These are phyloP conservation scores for Capsicum chinense DNA, from an alignment of 257 asterid species.

Conservation along the genomic window DNA sequence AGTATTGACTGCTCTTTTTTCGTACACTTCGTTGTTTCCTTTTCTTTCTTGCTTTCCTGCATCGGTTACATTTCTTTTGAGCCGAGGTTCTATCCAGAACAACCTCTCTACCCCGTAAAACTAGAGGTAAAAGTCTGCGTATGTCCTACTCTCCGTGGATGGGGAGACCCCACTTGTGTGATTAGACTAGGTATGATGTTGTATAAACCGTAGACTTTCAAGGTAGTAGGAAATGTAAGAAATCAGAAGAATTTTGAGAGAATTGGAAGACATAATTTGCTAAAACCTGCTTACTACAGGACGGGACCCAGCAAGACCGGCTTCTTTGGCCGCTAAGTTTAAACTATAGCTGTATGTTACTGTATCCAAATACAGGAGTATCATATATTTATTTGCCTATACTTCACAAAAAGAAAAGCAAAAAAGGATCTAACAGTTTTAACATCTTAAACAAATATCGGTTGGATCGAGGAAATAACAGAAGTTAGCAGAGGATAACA, in stretches of 20 bases:
- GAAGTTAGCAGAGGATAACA: background rate
- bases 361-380: background rate
- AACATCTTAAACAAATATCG: constrained; percentile 8
- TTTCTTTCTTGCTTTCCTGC: no score
- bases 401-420: background rate
- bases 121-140: no score
- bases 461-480: background rate
- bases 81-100: no score
- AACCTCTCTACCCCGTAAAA: no score
- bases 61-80: no score
- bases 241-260: constrained; percentile 4
- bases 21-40: no score
- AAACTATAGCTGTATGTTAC: background rate
- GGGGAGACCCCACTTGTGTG: no score
- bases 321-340: background rate
- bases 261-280: constrained; percentile 6
- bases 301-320: background rate
- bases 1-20: background rate
- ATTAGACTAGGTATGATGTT: no score
- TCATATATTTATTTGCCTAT: background rate
- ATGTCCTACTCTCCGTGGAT: no score
- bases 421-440: background rate
- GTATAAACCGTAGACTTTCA: background rate
- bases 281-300: background rate
- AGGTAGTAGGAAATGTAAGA: background rate